Percentiles rank a stretch among this genome's conserved stretches.
These are phyloP conservation scores for Penicillium argentinense DNA, from an alignment of 495 filamentous ascomycete species.

Conservation along the genomic window DNA sequence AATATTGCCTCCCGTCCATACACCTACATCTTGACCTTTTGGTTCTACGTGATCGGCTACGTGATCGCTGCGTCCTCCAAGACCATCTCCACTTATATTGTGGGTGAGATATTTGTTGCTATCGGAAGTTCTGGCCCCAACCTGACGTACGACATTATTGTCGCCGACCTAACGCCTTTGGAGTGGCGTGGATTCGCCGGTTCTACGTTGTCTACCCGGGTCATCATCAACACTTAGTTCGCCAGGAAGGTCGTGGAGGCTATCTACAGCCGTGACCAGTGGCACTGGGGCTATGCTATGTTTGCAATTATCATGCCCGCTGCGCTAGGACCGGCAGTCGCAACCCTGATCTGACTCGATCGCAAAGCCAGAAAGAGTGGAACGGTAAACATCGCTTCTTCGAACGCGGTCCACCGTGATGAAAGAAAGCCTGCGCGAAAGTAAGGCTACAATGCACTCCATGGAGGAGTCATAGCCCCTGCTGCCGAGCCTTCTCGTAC, in stretches of 20 bases:
- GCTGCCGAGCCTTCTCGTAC: background rate
- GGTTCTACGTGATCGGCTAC: slow-evolving; percentile 31
- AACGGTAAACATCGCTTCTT: slow-evolving; percentile 11
- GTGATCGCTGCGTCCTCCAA: slow-evolving; percentile 41
- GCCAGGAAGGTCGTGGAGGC: slow-evolving; percentile 15
- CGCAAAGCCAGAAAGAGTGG: slow-evolving; percentile 49
- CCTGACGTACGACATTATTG: slow-evolving; percentile 53
- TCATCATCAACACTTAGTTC: slow-evolving; percentile 49
- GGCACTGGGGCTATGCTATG: slow-evolving; percentile 57
- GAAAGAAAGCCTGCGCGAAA: background rate
- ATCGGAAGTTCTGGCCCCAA: slow-evolving; percentile 51
- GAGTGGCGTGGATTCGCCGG: slow-evolving; percentile 56
- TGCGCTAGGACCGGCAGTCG: slow-evolving; percentile 43
- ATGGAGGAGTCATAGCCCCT: background rate
- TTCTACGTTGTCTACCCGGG: slow-evolving; percentile 54
- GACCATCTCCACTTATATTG: slow-evolving; percentile 35
- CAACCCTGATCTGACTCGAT: slow-evolving; percentile 47
- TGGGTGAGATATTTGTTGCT: slow-evolving; percentile 46
- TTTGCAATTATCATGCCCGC: slow-evolving; percentile 56
- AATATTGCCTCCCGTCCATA: slow-evolving; percentile 57
- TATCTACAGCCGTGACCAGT: slow-evolving; percentile 46
- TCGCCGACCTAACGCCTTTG: slow-evolving; percentile 58
- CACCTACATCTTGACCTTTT: slow-evolving; percentile 41
- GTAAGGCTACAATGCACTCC: background rate
- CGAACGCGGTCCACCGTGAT: slow-evolving; percentile 1